These are phyloP conservation scores for Oryza glaberrima DNA, from an alignment of 176 grass and related monocot species.

Conservation along the genomic window DNA sequence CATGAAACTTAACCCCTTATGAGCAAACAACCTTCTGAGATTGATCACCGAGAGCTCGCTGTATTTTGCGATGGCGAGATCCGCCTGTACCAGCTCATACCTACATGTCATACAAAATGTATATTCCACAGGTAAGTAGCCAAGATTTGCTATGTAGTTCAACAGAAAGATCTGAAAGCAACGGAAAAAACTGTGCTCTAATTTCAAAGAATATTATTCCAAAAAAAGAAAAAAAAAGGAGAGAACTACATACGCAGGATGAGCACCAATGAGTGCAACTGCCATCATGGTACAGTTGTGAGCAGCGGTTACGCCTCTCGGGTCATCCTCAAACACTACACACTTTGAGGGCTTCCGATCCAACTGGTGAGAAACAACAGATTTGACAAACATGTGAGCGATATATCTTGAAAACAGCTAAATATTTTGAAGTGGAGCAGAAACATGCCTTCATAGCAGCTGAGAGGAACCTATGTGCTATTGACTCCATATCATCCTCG, in stretches of 20 bases:
- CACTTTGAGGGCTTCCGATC: constrained; percentile 94
- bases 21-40: constrained; percentile 82
- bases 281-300: constrained; percentile 98
- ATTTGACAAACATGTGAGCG: constrained; percentile 2
- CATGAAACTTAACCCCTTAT: constrained; percentile 85
- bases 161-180: background rate
- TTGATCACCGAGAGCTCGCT: constrained; percentile 90
- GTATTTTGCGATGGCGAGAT: constrained; percentile 76
- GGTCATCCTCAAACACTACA: constrained; percentile 96
- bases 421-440: background rate
- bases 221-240: background rate
- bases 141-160: background rate
- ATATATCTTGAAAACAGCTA: background rate
- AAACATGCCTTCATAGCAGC: constrained; percentile 82
- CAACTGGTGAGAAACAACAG: constrained; percentile 56
- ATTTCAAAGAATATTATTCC: constrained; percentile 4
- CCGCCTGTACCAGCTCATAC: constrained; percentile 86
- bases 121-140: background rate
- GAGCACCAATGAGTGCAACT: constrained; percentile 77
- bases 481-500: constrained; percentile 97
- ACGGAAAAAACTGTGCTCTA: background rate
- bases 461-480: constrained; percentile 94
- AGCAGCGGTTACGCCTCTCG: constrained; percentile 78
- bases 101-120: constrained; percentile 43
- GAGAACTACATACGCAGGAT: constrained; percentile 70